Base-by-base conservation (phyloP, 495 filamentous ascomycete species). In the Margaritispora aquatica region DNA sequence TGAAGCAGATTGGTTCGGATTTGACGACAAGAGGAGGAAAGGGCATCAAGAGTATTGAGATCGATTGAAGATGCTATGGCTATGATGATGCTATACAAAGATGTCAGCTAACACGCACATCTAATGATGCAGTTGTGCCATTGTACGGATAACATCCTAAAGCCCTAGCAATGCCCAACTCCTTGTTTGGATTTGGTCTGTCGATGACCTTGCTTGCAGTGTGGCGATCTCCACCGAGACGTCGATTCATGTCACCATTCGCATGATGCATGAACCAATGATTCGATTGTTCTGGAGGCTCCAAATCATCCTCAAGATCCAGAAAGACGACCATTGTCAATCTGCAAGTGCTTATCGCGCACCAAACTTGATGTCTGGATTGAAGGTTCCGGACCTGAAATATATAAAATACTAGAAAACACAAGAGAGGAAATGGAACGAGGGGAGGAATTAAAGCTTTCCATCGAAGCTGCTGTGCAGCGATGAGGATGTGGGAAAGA, bases 121-220 rank as follows among this genome's bases (percentile, higher is more conserved):
- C 29, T 7, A 47, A 36, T 8, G 22, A 49, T 9, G 27, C 49
- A 13, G 60, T 55, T 60, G n/a, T 29, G 27, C 17, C 49, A 51
- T 27, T 77, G 64, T 78, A 96, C 92, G 92, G 92, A 80, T 96
- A 96, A 75, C 90, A 94, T 63, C 85, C 85, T 73, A 96, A 76
- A 62, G 88, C 87, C 67, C 83, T 80, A 27, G 89, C 88, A 75
- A 93, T 86, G 55, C 77, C 76, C 73, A 84, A 87, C 66, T 55
- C 47, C 20, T 78, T 69, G 68, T 90, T 92, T 47, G 77, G 82
- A 73, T 83, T 84, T 52, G 80, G 75, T 66, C 76, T 75, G 60
- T 71, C 73, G 49, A 60, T 58, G 26, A 64, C 60, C 15, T 53
- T 67, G 19, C 29, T 21, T 23, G 47, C 50, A 34, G n/a, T 26